Base-by-base conservation (phyloP, 2,329 filamentous ascomycete genomes). In the Neofusicoccum parvum region DNA sequence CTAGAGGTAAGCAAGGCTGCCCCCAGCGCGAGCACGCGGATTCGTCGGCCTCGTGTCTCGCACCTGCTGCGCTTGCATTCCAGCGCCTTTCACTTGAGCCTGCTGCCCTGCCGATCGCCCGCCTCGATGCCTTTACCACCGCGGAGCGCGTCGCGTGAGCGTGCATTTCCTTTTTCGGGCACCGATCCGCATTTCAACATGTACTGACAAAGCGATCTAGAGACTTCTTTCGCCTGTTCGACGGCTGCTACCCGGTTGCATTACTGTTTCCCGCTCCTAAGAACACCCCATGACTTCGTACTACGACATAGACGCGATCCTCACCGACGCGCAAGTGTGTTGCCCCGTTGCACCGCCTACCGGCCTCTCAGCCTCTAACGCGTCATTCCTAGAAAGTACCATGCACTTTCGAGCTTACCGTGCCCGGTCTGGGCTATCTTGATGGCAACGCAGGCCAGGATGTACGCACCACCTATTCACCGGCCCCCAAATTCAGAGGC, bases 401-500 rank as follows among this genome's bases (percentile, higher is more conserved):
- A 46, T 97, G 94, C 82, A 96, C 91, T 60, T 97, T 98, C 80
- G 91, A 97, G 74, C 87, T 97, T 73, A 91, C 94, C 67, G 89
- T 97, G 37, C 90, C 93, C 20, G 89, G 91, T 65, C 87, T 98
- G 51, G 94, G 94, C 70, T 92, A 96, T 76, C 85, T 99, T 67
- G 93, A 96, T 79, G 93, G 93, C 73, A 94, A 92, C 73, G 86
- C 91, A 27, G 86, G 84, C 51, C 84, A 84, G 69, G 84, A 86
- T 72, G 85, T 85, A 73, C 67, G 76, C 43, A 41, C 6, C n/a
- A 9, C 34, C 15, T 27, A 32, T 32, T 32, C 27, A 32, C 37
- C 49, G n/a, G 10, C 62, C 23, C 4, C 32, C 12, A 23, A 45
- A 14, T 17, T 27, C 20, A 58, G 7, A 59, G 23, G 14, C 63